Conservation (phyloP, 2,329 filamentous ascomycete species). For the Fusarium hainanense region DNA sequence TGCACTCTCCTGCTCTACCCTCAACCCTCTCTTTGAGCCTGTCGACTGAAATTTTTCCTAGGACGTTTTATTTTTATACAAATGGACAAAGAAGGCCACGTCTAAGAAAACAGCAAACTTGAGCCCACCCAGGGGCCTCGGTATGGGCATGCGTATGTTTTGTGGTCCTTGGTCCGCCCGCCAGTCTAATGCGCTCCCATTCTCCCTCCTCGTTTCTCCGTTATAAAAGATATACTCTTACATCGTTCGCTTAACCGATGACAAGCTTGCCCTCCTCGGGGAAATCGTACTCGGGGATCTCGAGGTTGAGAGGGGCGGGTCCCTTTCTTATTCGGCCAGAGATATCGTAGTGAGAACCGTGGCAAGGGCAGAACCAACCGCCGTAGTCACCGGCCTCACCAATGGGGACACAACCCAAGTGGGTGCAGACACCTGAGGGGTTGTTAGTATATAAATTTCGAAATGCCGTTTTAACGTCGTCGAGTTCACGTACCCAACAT, state of each 20-base stretch:
- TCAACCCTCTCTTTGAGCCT: conserved; percentile 29
- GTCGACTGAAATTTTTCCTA: conserved; percentile 44
- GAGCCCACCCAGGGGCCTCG: conserved; percentile 40
- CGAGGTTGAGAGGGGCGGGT: conserved; percentile 95
- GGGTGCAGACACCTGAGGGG: conserved; percentile 89
- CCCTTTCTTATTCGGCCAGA: conserved; percentile 98
- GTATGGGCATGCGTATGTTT: conserved; percentile 27
- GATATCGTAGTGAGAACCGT: conserved; percentile 99
- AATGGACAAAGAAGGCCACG: conserved; percentile 49
- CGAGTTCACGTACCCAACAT: conserved; percentile 81
- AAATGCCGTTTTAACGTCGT: not conserved
- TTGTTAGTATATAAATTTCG: conserved; percentile 24
- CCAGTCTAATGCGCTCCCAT: conserved; percentile 43
- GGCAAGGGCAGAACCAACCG: conserved; percentile 99
- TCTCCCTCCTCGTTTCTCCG: conserved; percentile 21
- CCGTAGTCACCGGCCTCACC: conserved; percentile 98
- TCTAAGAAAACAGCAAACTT: conserved; percentile 51
- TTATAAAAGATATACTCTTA: conserved; percentile 43
- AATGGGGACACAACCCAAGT: conserved; percentile 98
- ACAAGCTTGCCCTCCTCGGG: conserved; percentile 87
- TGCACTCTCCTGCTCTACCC: conserved; percentile 25
- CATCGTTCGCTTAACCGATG: conserved; percentile 79
- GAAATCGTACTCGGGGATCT: conserved; percentile 94
- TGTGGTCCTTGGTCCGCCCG: conserved; percentile 29
- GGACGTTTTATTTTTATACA: conserved; percentile 55